Evolutionary conservation across 1,284 basidiomycete genomes (phyloP).

Genomic region (Phylloboletellus chloephorus): DNA sequence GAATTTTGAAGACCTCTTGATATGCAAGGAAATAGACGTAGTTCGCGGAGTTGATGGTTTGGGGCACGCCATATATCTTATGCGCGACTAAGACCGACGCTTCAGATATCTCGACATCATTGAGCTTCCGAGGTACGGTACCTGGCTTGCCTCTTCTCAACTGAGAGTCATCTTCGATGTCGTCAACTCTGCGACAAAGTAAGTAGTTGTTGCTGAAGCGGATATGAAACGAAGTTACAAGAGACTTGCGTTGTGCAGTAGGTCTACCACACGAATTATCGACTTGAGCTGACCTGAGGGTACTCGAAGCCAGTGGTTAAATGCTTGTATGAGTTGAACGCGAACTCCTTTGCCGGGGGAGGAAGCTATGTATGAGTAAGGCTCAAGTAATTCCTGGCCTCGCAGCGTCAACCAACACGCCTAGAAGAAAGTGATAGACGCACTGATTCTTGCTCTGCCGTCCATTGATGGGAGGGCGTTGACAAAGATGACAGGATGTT

Average conservation of each 20-base stretch:
- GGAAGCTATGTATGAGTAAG: conserved; percentile 82
- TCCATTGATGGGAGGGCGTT: conserved; percentile 8
- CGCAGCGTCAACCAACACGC: not conserved
- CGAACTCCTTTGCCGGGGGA: conserved; percentile 95
- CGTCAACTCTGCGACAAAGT: conserved; percentile 58
- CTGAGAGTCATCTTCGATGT: conserved; percentile 79
- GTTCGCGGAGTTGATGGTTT: conserved; percentile 82
- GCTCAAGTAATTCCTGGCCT: conserved; percentile 66
- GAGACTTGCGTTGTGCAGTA: conserved; percentile 91
- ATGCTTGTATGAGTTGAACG: conserved; percentile 82
- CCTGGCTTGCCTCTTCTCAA: conserved; percentile 71
- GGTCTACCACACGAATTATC: conserved; percentile 78
- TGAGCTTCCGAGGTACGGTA: conserved; percentile 24
- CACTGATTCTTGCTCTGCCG: conserved; percentile 20
- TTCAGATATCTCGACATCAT: conserved; percentile 4
- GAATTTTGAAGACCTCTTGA: conserved; percentile 55
- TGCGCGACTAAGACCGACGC: conserved; percentile 53
- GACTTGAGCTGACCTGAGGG: conserved; percentile 64
- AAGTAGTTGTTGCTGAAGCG: not conserved
- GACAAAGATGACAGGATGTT: conserved; percentile 21
- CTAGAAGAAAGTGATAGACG: conserved; percentile 1
- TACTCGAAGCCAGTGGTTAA: conserved; percentile 89
- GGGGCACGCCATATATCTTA: conserved; percentile 76
- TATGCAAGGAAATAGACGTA: conserved; percentile 92
- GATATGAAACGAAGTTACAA: conserved; percentile 11